Evolutionary conservation across 257 asterid species (phyloP), one percentile per base, ranked within the genome.

Genomic region (Oldenlandia corymbosa): DNA sequence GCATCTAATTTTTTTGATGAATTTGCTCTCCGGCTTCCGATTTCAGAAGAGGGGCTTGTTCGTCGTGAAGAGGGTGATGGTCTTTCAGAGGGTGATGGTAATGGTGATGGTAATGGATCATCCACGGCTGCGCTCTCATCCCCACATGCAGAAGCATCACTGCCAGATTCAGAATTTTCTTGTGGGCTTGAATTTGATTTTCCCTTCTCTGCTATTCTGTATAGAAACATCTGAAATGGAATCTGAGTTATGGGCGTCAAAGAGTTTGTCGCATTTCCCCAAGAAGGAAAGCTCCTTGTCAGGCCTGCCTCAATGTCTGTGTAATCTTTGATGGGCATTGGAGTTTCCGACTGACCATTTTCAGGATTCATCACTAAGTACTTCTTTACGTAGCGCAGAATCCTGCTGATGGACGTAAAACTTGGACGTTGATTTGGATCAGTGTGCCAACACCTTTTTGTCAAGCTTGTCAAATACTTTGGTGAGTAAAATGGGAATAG

Each of bases 401-500:
- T 79, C 39, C 97, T 67, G 36, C 97, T 86, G 66, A 79, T 76
- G 62, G 79, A 79, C 50, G 79, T 62, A 65, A 79, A 79, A 63
- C 72, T 60, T 45, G 84, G 84, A 9, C 81, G 67, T 64, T 76
- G 81, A 52, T 59, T 60, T 16, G 84, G 81, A 49, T 79, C 81
- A 36, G 23, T 42, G 26, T 79, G 81, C 84, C 81, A 79, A 60
- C 84, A 79, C 46, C 68, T 79, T 67, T 76, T 79, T 20, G 81
- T 79, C 65, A 79, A 64, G 60, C 62, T 73, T 12, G 84, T 79
- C 68, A 76, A 21, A 24, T 56, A 83, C 63, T 88, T 91, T 0
- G 93, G 95, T 0, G 87, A 67, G 68, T 85, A 84, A 73, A 78
- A 88, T 2, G 98, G 96, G 76, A 91, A 91, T 51, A 91, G 55